Conservation (phyloP, 306 rosid genomes). For the Prinsepia uniflora region DNA sequence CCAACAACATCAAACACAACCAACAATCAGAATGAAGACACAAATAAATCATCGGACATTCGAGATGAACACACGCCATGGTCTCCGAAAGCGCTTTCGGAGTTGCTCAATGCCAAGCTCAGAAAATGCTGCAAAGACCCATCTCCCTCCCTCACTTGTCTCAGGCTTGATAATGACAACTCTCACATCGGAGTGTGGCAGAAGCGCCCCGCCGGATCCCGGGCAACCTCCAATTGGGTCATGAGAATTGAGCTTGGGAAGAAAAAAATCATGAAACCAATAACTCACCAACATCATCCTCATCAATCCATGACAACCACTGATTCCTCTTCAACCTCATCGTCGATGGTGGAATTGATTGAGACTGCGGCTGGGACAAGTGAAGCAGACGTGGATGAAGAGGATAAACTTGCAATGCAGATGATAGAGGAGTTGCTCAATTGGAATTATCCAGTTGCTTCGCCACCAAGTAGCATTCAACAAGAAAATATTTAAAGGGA, state of each 20-base stretch:
- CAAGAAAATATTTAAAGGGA: slow-evolving; percentile 1
- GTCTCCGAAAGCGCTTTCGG: slow-evolving; percentile 79
- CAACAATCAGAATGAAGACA: not conserved
- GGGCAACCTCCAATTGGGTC: slow-evolving; percentile 81
- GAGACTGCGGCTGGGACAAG: not conserved
- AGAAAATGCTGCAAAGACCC: slow-evolving; percentile 78
- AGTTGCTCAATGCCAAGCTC: slow-evolving; percentile 80
- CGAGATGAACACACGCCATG: slow-evolving; percentile 26
- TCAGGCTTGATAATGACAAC: slow-evolving; percentile 83
- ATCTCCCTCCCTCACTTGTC: slow-evolving; percentile 90
- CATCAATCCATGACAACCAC: slow-evolving; percentile 2
- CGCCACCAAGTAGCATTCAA: slow-evolving; percentile 25
- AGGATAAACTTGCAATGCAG: slow-evolving; percentile 78
- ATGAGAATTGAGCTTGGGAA: slow-evolving; percentile 87
- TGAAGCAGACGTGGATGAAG: slow-evolving; percentile 31
- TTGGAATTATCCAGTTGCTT: slow-evolving; percentile 56
- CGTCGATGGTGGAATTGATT: not conserved
- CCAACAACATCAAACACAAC: slow-evolving; percentile 34
- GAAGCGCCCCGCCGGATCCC: slow-evolving; percentile 67
- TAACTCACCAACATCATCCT: not conserved
- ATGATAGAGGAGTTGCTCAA: slow-evolving; percentile 94
- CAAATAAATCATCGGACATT: too few relatives aligned
- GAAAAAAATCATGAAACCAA: slow-evolving; percentile 23
- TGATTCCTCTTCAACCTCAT: not conserved
- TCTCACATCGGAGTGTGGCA: slow-evolving; percentile 99